phyloP scores from a whole-genome alignment of 2,329 filamentous ascomycete genomes.

The Leptographium wingfieldii region DNA sequence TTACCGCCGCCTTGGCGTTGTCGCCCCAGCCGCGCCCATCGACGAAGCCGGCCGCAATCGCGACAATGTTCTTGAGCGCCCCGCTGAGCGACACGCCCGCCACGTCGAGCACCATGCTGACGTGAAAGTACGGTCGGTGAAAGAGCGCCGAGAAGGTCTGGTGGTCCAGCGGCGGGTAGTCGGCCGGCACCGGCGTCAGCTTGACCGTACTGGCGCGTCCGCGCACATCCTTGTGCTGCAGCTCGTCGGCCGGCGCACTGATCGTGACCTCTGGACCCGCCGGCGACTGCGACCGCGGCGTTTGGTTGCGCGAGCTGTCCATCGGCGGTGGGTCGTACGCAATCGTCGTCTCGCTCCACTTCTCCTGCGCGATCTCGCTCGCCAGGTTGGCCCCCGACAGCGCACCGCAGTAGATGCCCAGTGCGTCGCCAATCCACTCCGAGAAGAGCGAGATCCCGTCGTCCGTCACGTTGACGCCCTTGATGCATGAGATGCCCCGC shows the following conservation, averaged over 20 bases:
- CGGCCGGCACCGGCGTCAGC: slow-evolving; percentile 62
- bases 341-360: slow-evolving; percentile 94
- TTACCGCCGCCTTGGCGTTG: slow-evolving; percentile 96
- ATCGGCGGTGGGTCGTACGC: slow-evolving; percentile 87
- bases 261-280: slow-evolving; percentile 34
- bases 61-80: slow-evolving; percentile 93
- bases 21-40: slow-evolving; percentile 95
- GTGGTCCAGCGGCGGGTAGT: slow-evolving; percentile 82
- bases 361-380: slow-evolving; percentile 79
- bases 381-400: slow-evolving; percentile 95
- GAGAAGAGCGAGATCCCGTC: slow-evolving; percentile 82
- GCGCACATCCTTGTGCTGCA: slow-evolving; percentile 50
- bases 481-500: slow-evolving; percentile 92
- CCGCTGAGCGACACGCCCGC: slow-evolving; percentile 90
- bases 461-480: slow-evolving; percentile 87
- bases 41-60: slow-evolving; percentile 86
- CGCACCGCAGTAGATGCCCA: slow-evolving; percentile 94
- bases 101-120: slow-evolving; percentile 87
- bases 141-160: slow-evolving; percentile 73
- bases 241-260: slow-evolving; percentile 21
- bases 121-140: slow-evolving; percentile 95
- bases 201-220: slow-evolving; percentile 55
- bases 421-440: slow-evolving; percentile 79
- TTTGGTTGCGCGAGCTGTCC: slow-evolving; percentile 64
- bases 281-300: slow-evolving; percentile 36